Base-by-base conservation (phyloP, 805 yeast species). In the Saturnispora silvae region DNA sequence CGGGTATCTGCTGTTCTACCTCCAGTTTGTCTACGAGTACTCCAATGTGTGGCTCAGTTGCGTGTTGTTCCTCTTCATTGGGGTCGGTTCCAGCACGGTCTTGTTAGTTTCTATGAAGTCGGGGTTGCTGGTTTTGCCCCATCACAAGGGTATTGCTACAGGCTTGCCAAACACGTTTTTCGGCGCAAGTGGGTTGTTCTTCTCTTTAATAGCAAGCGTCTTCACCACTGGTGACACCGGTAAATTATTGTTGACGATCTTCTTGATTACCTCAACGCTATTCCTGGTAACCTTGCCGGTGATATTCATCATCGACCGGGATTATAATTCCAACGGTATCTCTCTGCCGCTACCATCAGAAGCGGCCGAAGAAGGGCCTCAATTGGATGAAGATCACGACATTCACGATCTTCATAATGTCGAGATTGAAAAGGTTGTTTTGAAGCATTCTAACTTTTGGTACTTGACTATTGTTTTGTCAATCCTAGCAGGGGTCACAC, bases 91-190 rank as follows among this genome's bases (percentile, higher is more conserved):
- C 24, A 77, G 87, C 0, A 70, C 71, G 40, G 67, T 81, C 28
- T 74, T 72, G 50, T 65, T 75, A 14, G 75, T 81, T 8, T 65
- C 77, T 41, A 69, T 81, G 50, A 81, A 81, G 51, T 80, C 86
- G 50, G 77, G 85, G 40, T 84, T 86, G 18, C 61, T 79, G 28
- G 65, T 69, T 32, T 79, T 75, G 50, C 89, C 94, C 0, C 63
- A 69, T 30, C 61, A 69, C 27, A 57, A 83, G 38, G 94, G 92
- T 2, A 63, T 80, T 8, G 87, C 92, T 4, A 77, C 92, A 0
- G 72, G 85, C 0, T 63, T 81, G 31, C 86, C 89, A 3, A 65
- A 81, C 53, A 77, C 87, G 1, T 68, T 80, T 31, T 80, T 77
- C 53, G 94, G 94, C 0, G 64, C 79, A 13, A 73, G 81, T 52